Base-by-base conservation (phyloP, 345 rosid species). In the Balakata baccata region DNA sequence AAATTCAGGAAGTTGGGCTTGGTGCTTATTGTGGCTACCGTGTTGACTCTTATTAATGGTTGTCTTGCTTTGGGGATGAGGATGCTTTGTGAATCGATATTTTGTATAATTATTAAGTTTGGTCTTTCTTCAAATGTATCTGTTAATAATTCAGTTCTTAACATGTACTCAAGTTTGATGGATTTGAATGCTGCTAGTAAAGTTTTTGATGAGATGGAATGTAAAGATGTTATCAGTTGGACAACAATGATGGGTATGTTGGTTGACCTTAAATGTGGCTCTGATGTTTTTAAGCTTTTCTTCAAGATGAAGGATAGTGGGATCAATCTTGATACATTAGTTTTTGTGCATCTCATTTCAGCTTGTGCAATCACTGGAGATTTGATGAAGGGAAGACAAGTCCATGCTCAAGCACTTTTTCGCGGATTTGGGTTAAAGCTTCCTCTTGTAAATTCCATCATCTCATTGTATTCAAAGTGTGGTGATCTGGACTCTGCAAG, bases 391-490 rank as follows among this genome's bases (percentile, higher is more conserved):
- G 89, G 87, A 75, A 83, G 75, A 72, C 78, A 81, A 66, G 53
- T 79, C 53, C 86, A 86, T 78, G 86, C 82, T 17, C 84, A 78
- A 25, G 81, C 80, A 56, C 68, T 81, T 61, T 61, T 76, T 50
- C 49, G 60, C 37, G 88, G 85, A 45, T 70, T 73, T 75, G 69
- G 16, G 37, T 57, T 66, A 6, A 73, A 78, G 62, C 82, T 80
- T 38, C 77, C 75, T 50, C 74, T 83, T 47, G 53, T 69, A 60
- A 87, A 83, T 45, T 85, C 87, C 22, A 68, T 85, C 14, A 75
- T 83, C 14, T 25, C 80, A 7, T 83, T 85, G 90, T 87, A 87
- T 77, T 81, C 84, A 0, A 87, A 81, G 68, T 81, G 84, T 49
- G 75, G 84, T 12, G 80, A 83, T 56, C 72, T 87, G n/a, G 79